Base-by-base conservation (phyloP, 2,329 filamentous ascomycete genomes). In the Ambrosiella xylebori region DNA sequence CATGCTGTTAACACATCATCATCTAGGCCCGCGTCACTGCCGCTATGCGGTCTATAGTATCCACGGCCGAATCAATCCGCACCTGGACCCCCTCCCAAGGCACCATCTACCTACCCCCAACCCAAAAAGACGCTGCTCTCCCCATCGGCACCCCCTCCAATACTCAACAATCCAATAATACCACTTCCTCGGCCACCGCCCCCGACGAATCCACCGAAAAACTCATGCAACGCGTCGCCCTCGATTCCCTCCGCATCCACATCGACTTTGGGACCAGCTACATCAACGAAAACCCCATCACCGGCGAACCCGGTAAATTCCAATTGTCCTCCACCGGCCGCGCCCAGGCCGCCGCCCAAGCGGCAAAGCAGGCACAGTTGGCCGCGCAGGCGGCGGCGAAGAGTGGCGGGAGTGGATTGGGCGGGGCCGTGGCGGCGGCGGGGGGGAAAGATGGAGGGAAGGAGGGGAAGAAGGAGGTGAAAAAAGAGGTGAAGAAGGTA, bases 271-370 rank as follows among this genome's bases (percentile, higher is more conserved):
- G 80, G 41, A 76, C 79, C 54, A 80, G 84, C 62, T 84, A 81
- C 65, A 78, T 84, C 68, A 79, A 85, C 67, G 79, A 84, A 66
- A 84, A 82, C 63, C 80, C 81, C 47, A 84, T 85, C 63, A 83
- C 80, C 0, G 81, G 82, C 54, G 74, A 76, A 37, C 81, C 81
- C 0, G 81, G 81, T 54, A 79, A 81, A 57, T 85, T 84, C 67
- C 79, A 83, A 63, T 73, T 84, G 9, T 76, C 77, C 7, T 80
- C 78, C 7, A 82, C 79, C 0, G 80, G 81, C 1, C 74, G 59
- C 37, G 47, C 50, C 45, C 51, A 38, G 1, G 59, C 54, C 11
- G 79, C 57, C 77, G 77, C 64, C 67, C 70, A 52, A 54, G 38
- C 55, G 27, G 40, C 56, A 13, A 45, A 19, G 19, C 27, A 51